Base-by-base conservation (phyloP, 306 rosid genomes). In the Lathyrus aphaca region DNA sequence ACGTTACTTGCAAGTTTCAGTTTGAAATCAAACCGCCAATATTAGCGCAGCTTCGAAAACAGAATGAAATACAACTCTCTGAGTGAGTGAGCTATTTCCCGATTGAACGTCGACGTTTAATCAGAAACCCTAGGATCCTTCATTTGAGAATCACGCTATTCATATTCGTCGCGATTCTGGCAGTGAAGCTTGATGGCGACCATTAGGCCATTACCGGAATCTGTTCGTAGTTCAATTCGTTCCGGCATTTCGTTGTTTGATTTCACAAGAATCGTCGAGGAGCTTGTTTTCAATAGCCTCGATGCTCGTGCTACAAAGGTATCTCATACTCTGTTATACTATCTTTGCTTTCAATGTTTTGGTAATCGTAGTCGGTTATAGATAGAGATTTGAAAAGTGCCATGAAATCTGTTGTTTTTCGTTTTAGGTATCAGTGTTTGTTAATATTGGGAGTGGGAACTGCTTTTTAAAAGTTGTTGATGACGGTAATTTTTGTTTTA, bases 281-380 rank as follows among this genome's bases (percentile, higher is more conserved):
- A 93, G 81, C 89, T 93, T 6, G 79, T 93, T 69, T 90, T 81
- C 76, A 93, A 86, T 56, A 85, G 90, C 72, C 83, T 94, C 69
- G 92, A 94, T 16, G 90, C 99, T 17, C 77, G 84, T 30, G 88
- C 97, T 13, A 74, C 88, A 0, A 94, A 82, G 95, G 97, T 86
- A 76, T 35, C 11, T 16, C 29, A n/a, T 8, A 50, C 14, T 45
- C 39, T 35, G 8, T 35, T 35, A 35, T 35, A 32, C 25, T 5
- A 35, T 35, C 51, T 35, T 3, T 64, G 9, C 32, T 23, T 23
- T 59, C 2, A 51, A 6, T 42, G 42, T 21, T 54, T 43, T 51
- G 8, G 38, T 19, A 4, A 49, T 12, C 48, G 48, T 29, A 16
- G 25, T 23, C 25, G 25, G 25, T 23, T 23, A 23, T 23, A 23